These are phyloP conservation scores for Calocybe cyanea DNA, from an alignment of 768 basidiomycete genomes.

Conservation along the genomic window DNA sequence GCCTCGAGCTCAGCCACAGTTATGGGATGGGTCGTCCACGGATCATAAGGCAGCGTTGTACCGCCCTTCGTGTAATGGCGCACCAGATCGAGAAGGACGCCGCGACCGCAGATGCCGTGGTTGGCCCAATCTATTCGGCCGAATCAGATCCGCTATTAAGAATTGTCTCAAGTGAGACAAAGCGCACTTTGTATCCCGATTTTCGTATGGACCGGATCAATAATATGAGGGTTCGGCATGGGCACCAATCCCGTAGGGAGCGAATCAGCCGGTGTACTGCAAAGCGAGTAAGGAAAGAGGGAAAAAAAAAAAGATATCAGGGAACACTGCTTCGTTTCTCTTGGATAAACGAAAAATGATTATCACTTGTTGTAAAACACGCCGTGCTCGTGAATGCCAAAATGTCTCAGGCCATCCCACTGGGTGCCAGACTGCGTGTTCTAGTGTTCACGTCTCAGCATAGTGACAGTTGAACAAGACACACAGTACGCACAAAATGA, in stretches of 20 bases:
- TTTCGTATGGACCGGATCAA: slow-evolving; percentile 43
- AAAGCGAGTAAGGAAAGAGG: background rate
- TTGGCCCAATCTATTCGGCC: slow-evolving; percentile 56
- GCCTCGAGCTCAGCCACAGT: slow-evolving; percentile 53
- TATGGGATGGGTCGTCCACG: slow-evolving; percentile 54
- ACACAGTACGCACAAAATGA: slow-evolving; percentile 40
- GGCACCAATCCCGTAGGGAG: slow-evolving; percentile 43
- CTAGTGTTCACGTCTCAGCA: slow-evolving; percentile 26
- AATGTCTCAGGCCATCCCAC: slow-evolving; percentile 67
- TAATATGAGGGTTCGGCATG: slow-evolving; percentile 44
- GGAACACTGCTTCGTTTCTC: background rate
- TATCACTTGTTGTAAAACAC: slow-evolving; percentile 62
- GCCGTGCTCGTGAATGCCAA: slow-evolving; percentile 46
- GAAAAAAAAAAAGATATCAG: background rate
- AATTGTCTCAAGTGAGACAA: slow-evolving; percentile 2
- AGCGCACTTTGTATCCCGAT: slow-evolving; percentile 65
- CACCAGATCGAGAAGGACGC: slow-evolving; percentile 64
- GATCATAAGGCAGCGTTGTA: slow-evolving; percentile 51
- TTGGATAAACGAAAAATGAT: background rate
- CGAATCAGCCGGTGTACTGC: slow-evolving; percentile 38
- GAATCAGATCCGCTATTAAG: background rate
- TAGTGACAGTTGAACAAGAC: background rate
- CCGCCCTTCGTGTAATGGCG: slow-evolving; percentile 41
- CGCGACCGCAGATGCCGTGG: slow-evolving; percentile 68
- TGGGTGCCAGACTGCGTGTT: slow-evolving; percentile 71